Base-by-base conservation (phyloP, 441 rosid species). In the Brassica balearica region DNA sequence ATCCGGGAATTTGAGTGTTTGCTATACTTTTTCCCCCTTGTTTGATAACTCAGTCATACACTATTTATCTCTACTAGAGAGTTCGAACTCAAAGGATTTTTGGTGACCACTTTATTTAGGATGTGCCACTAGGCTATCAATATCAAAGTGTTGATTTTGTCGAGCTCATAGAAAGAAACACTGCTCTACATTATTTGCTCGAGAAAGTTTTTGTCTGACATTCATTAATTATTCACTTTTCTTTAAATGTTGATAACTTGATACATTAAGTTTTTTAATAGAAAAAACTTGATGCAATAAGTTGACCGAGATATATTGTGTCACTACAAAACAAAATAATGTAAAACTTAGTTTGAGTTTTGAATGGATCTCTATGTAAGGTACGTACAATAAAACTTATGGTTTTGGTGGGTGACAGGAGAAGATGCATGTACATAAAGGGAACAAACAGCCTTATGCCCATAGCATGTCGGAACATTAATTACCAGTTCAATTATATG, bases 391-490 rank as follows among this genome's bases (percentile, higher is more conserved):
- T 46, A 62, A 15, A 23, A 55, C 6, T 53, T 48, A 19, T 71
- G 62, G 72, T 68, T 65, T 38, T 69, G 59, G 80, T 70, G 66
- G 34, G 66, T 71, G 72, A 23, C 25, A 56, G 22, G 32, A 65
- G n/a, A 66, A 72, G 68, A 66, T 77, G 67, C 77, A 65, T 71
- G 77, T 19, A 71, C 63, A 2, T 59, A 53, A 56, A 59, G 56
- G 73, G 63, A 61, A 78, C 69, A 72, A 12, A 23, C 11, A 72
- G 56, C 63, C 43, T 67, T 72, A 7, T 11, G 64, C 69, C 77
- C 81, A 78, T 78, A 72, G 11, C 58, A 46, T 78, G 77, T 78
- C 69, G 81, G 73, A 46, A 72, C 64, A 25, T 20, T 59, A 72
- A 25, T 20, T 59, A 66, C 68, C 56, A 78, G 34, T 72, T 25